These are phyloP conservation scores for Fusarium euwallaceae DNA, from an alignment of 2,329 filamentous ascomycete genomes.

Conservation along the genomic window DNA sequence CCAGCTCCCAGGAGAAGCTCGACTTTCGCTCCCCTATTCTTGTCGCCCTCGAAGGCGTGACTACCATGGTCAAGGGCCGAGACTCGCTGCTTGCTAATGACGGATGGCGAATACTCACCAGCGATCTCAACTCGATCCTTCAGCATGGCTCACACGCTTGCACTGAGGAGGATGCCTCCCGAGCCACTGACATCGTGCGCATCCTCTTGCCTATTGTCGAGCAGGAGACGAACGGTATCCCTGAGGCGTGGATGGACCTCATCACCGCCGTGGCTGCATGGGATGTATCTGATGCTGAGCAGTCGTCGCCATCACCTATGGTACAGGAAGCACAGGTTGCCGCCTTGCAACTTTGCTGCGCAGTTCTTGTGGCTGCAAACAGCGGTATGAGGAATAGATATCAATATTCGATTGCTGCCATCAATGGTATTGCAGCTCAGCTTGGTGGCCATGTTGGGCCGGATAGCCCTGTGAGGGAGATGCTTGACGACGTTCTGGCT, in stretches of 20 bases:
- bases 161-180: constrained; percentile 51
- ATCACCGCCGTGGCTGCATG: constrained; percentile 66
- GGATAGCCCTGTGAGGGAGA: constrained; percentile 54
- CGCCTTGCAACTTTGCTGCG: constrained; percentile 67
- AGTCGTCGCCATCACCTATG: constrained; percentile 6
- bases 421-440: constrained; percentile 62
- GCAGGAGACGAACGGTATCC: constrained; percentile 56
- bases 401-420: constrained; percentile 62
- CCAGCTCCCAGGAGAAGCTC: constrained; percentile 51
- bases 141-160: constrained; percentile 45
- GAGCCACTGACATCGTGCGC: constrained; percentile 69
- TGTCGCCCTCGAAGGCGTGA: constrained; percentile 70
- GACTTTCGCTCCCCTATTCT: constrained; percentile 71
- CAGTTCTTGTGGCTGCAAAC: constrained; percentile 62
- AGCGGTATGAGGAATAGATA: constrained; percentile 64
- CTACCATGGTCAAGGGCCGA: constrained; percentile 62
- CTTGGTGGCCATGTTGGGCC: constrained; percentile 52
- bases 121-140: constrained; percentile 63
- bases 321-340: constrained; percentile 66
- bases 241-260: constrained; percentile 69
- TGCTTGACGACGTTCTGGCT: constrained; percentile 60
- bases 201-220: constrained; percentile 67
- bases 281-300: constrained; percentile 53
- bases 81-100: constrained; percentile 63
- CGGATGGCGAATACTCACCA: constrained; percentile 67